A percentile compares a stretch with the other conserved stretches of the same genome.
phyloP scores from a whole-genome alignment of 768 basidiomycete species.

The Leccinum rimulosum region DNA sequence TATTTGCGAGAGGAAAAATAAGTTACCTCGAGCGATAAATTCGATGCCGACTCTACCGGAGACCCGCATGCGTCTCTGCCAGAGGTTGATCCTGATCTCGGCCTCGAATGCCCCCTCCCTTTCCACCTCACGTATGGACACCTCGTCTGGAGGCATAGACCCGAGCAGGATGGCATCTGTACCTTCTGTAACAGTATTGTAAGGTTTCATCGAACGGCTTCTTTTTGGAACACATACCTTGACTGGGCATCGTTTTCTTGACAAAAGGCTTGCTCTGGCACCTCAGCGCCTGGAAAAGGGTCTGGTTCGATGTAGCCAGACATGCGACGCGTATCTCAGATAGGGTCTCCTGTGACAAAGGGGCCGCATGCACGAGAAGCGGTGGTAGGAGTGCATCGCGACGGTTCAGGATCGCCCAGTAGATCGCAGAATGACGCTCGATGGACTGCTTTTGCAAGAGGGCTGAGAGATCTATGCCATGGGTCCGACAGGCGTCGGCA shows the following conservation, averaged over 20 bases:
- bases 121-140: conserved; percentile 51
- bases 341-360: conserved; percentile 41
- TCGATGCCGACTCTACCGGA: conserved; percentile 53
- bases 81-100: conserved; percentile 43
- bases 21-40: conserved; percentile 58
- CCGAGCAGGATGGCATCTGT: conserved; percentile 48
- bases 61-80: conserved; percentile 72
- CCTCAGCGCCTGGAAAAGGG: conserved; percentile 26
- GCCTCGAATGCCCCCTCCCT: conserved; percentile 55
- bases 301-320: conserved; percentile 33
- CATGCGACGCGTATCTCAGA: conserved; percentile 69
- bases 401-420: conserved; percentile 71
- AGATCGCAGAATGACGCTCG: conserved; percentile 63
- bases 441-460: conserved; percentile 63
- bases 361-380: conserved; percentile 51
- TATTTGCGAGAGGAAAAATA: background rate
- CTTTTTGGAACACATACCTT: conserved; percentile 5
- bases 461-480: conserved; percentile 48
- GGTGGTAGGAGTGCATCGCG: conserved; percentile 40
- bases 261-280: conserved; percentile 11
- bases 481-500: conserved; percentile 52
- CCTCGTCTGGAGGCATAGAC: conserved; percentile 49
- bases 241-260: conserved; percentile 8
- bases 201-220: no score
- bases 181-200: conserved; percentile 25